Base-by-base conservation (phyloP, 306 rosid genomes). In the Malus sylvestris region DNA sequence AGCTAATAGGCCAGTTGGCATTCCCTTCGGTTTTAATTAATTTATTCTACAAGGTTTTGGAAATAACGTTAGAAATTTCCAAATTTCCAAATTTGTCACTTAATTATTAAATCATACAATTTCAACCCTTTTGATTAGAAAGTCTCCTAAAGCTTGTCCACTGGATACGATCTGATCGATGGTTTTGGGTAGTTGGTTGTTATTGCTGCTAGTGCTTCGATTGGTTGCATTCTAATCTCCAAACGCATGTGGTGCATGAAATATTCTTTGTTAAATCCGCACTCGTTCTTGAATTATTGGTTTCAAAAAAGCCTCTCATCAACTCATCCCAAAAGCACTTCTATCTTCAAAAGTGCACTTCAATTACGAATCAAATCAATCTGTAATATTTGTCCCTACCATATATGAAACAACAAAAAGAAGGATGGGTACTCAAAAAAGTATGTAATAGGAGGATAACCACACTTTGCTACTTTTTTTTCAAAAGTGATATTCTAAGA, bases 1-100 rank as follows among this genome's bases (percentile, higher is more conserved):
- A 80, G 75, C 68, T 73, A 44, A 73, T 73, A 73, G 69, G 77
- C 77, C 77, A 0, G 18, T 73, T 38, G 19, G 0, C 1, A 0
- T 2, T 1, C 0, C 0, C 0, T 0, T 0, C 1, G 30, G 0
- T 61, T 23, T 60, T 2, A 0, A 11, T 4, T 0, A 2, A 25
- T 11, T 61, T 61, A 25, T 2, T 4, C 38, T 4, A 8, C 0
- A 8, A 1, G 19, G 0, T 1, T n/a, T 58, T 6, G 65, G 18
- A 60, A 60, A 12, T 25, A 25, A 60, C 35, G 29, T 4, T 11
- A 12, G 6, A 25, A 60, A 2, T 46, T 46, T 46, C 19, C 18
- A 25, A 60, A 2, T 46, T 46, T 46, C 19, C 18, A 1, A 0
- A 10, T 58, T 22, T 5, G 3, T 58, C 30, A 22, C 29, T 9